A percentile compares a stretch with the other conserved stretches of the same genome.
phyloP scores from a whole-genome alignment of 2,329 filamentous ascomycete species.

The Neopestalotiopsis sp. region DNA sequence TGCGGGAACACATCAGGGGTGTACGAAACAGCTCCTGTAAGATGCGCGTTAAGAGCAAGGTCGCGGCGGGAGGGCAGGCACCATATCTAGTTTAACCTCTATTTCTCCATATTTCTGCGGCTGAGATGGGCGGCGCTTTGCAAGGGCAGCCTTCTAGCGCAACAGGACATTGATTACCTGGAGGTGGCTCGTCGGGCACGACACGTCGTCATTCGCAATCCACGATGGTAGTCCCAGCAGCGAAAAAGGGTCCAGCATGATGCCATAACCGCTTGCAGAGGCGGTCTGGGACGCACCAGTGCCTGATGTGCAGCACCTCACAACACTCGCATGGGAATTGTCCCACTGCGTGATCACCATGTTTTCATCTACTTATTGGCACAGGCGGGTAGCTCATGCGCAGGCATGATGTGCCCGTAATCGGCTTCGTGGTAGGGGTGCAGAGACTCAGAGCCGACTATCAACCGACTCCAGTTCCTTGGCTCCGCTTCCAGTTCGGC shows the following conservation, averaged over 20 bases:
- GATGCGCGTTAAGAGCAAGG: slow-evolving; percentile 19
- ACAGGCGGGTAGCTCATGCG: neutral
- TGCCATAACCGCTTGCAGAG: neutral
- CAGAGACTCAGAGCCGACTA: neutral
- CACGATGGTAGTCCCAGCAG: neutral
- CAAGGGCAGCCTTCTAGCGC: neutral
- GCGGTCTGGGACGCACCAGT: neutral
- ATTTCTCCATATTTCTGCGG: slow-evolving; percentile 6
- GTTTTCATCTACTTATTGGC: neutral
- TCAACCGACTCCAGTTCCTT: neutral
- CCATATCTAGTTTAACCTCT: neutral
- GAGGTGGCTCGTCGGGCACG: slow-evolving; percentile 3
- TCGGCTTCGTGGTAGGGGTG: neutral
- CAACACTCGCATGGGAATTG: neutral
- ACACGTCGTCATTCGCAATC: slow-evolving; percentile 7
- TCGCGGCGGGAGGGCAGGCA: slow-evolving; percentile 15
- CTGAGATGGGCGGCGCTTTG: neutral
- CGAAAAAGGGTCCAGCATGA: neutral
- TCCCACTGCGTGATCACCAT: slow-evolving; percentile 3
- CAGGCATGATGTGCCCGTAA: neutral
- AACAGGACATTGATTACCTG: neutral
- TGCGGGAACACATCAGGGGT: slow-evolving; percentile 9
- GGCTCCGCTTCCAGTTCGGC: slow-evolving; percentile 17
- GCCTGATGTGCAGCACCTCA: neutral
- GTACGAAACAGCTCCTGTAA: slow-evolving; percentile 19